Conservation (phyloP, 148 eudicot species). For the Vaccinium macrocarpon region DNA sequence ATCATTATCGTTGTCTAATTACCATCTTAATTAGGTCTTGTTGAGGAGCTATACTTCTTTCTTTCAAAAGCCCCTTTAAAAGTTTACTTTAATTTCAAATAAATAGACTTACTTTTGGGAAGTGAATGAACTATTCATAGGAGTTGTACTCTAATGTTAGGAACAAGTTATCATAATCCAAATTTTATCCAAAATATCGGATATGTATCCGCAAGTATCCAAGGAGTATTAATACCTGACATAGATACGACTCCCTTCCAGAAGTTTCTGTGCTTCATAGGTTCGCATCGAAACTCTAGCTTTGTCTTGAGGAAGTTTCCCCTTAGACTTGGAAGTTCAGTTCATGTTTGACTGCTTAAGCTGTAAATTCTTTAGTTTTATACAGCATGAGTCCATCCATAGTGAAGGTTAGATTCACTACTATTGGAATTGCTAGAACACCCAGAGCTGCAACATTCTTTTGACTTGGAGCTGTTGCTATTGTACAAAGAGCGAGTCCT, state of each 20-base stretch:
- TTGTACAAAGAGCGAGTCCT: neutral
- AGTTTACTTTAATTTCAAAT: neutral
- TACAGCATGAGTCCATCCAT: neutral
- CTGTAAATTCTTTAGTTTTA: conserved; percentile 1
- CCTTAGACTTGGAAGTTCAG: neutral
- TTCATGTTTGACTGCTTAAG: neutral
- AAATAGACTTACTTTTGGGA: neutral
- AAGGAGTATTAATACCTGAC: neutral
- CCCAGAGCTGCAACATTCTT: neutral
- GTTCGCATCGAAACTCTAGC: neutral
- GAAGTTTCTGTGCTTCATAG: neutral
- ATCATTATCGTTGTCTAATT: neutral
- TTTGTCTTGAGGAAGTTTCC: neutral
- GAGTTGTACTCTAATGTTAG: neutral
- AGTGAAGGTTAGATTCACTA: neutral
- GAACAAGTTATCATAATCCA: neutral
- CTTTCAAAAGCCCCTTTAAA: neutral
- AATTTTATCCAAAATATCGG: neutral
- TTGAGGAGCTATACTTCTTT: neutral
- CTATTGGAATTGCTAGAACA: neutral
- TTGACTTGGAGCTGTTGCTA: neutral
- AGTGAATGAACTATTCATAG: neutral
- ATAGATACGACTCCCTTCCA: neutral
- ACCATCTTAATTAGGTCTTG: neutral
- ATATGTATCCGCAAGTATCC: neutral